A percentile compares a stretch with the other conserved stretches of the same genome.
phyloP scores from a whole-genome alignment of 257 asterid genomes.

The Solanum ossicruentum region DNA sequence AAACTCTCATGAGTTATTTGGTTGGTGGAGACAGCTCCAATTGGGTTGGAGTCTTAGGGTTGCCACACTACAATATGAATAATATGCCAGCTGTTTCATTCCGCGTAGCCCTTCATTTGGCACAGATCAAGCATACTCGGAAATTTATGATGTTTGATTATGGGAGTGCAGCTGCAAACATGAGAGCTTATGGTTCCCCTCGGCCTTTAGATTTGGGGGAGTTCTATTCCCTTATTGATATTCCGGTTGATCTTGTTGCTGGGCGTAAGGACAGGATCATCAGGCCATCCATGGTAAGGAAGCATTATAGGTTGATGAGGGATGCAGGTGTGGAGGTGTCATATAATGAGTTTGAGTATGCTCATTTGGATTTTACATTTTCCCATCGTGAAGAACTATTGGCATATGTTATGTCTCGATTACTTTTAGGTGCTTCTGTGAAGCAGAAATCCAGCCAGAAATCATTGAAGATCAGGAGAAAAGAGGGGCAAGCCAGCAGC shows the following conservation, averaged over 20 bases:
- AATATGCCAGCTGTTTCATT: constrained; percentile 96
- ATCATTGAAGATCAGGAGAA: constrained; percentile 9
- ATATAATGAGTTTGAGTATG: constrained; percentile 83
- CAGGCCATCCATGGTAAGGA: constrained; percentile 75
- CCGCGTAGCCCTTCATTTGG: constrained; percentile 73
- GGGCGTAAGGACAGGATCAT: constrained; percentile 81
- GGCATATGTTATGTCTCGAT: constrained; percentile 80
- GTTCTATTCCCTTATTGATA: constrained; percentile 48
- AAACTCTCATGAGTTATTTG: constrained; percentile 80
- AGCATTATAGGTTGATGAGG: constrained; percentile 75
- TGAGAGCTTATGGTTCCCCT: constrained; percentile 61
- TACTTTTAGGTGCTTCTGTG: constrained; percentile 42
- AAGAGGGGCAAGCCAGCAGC: background rate
- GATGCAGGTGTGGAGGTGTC: constrained; percentile 68
- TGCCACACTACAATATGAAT: constrained; percentile 95
- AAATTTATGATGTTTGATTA: constrained; percentile 79
- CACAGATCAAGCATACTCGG: constrained; percentile 66
- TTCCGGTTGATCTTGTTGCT: constrained; percentile 90
- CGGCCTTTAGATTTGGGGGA: constrained; percentile 77
- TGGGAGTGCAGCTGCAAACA: constrained; percentile 56
- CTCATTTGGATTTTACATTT: constrained; percentile 91
- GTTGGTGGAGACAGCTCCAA: constrained; percentile 99
- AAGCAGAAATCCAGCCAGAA: constrained; percentile 18
- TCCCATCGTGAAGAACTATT: constrained; percentile 84
- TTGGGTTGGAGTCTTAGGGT: constrained; percentile 86